Percentiles rank a stretch among this genome's conserved stretches.
Evolutionary conservation across 148 eudicot species (phyloP).

Genomic region (Camellia lanceoleosa): DNA sequence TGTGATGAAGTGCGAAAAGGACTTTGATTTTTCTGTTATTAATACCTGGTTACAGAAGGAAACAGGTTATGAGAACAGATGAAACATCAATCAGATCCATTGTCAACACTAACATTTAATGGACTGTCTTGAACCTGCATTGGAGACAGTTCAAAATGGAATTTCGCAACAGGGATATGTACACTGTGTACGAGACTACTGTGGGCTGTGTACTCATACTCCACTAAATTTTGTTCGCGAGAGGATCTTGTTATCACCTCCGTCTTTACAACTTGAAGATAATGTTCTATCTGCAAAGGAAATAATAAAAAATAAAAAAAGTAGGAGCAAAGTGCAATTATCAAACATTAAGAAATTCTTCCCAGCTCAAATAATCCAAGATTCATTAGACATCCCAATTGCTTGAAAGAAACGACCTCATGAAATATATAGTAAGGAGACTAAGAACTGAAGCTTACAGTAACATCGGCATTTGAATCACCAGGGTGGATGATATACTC

Average conservation of each 20-base stretch:
- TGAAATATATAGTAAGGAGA: not conserved
- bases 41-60: conserved; percentile 49
- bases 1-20: conserved; percentile 88
- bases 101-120: not conserved
- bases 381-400: not conserved
- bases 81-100: not conserved
- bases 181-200: conserved; percentile 77
- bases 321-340: not conserved
- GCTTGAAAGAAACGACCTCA: not conserved
- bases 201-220: conserved; percentile 93
- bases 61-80: not conserved
- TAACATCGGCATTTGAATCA: conserved; percentile 66
- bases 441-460: conserved; percentile 48
- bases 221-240: conserved; percentile 48
- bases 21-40: conserved; percentile 63
- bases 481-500: conserved; percentile 56
- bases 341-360: not conserved
- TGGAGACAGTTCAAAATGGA: conserved; percentile 81
- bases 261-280: conserved; percentile 90
- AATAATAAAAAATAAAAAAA: not conserved
- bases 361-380: not conserved
- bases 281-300: conserved; percentile 82
- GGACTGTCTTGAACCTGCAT: conserved; percentile 64
- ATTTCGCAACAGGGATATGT: conserved; percentile 69
- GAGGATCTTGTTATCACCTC: conserved; percentile 56